These are phyloP conservation scores for Echites panduratus DNA, from an alignment of 257 asterid species.

Conservation along the genomic window DNA sequence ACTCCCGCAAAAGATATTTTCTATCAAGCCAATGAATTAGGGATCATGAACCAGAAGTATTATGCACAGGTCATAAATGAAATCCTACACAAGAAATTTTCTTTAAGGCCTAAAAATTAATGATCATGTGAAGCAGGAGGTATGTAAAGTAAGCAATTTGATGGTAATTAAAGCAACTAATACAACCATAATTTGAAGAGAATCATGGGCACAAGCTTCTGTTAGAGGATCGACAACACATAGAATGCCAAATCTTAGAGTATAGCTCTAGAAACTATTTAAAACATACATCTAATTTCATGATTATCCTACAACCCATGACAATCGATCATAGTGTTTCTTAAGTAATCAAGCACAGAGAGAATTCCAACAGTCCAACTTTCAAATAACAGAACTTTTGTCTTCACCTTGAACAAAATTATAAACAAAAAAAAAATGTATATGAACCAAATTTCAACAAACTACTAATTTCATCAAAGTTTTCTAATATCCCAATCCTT, in stretches of 20 bases:
- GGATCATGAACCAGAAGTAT: not conserved
- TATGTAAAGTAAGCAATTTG: not conserved
- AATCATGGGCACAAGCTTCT: not conserved
- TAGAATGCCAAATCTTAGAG: not conserved
- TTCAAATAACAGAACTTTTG: not conserved
- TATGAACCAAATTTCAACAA: not conserved
- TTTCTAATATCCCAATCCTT: not conserved
- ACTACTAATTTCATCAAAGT: not conserved
- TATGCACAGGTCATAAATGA: not conserved
- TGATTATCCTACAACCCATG: not conserved
- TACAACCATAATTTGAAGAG: not conserved
- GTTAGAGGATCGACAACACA: not conserved
- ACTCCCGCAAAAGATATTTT: not conserved
- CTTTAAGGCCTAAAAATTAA: not conserved
- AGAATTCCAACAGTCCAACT: not conserved
- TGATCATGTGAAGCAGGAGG: not conserved
- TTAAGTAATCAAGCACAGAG: not conserved
- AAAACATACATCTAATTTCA: not conserved
- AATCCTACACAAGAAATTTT: not conserved
- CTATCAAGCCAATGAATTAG: not conserved
- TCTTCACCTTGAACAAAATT: not conserved
- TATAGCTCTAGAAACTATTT: too few relatives aligned
- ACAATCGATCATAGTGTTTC: not conserved
- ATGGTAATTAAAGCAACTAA: not conserved
- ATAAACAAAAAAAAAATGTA: not conserved